Percentiles rank a stretch among this genome's conserved stretches.
phyloP scores from a whole-genome alignment of 805 yeast species.

The Ogataea salicorniae region DNA sequence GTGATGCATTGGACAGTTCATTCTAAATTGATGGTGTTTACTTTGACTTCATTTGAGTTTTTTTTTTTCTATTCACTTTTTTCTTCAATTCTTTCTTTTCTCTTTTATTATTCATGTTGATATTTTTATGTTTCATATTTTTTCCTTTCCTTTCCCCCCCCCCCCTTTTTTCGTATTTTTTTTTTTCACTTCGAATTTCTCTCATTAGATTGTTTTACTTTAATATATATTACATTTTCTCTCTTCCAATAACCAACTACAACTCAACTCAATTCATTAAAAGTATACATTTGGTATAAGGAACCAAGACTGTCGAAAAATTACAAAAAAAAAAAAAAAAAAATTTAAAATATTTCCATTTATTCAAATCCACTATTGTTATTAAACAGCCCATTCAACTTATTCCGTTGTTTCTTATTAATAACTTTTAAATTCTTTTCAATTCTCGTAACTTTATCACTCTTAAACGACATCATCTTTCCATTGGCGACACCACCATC shows the following conservation, averaged over 20 bases:
- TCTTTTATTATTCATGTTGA: neutral
- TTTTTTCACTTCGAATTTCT: neutral
- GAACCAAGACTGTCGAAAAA: neutral
- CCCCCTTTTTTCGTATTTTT: neutral
- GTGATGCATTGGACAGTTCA: constrained; percentile 38
- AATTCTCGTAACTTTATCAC: constrained; percentile 15
- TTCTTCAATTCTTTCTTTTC: neutral
- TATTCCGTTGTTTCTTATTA: constrained; percentile 8
- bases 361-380: constrained; percentile 11
- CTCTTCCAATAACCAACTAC: neutral
- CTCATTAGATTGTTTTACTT: neutral
- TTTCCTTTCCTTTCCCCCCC: neutral
- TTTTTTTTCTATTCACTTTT: neutral
- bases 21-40: constrained; percentile 5
- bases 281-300: neutral
- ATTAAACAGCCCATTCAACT: constrained; percentile 8
- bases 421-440: constrained; percentile 15
- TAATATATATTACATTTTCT: neutral
- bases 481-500: too few relatives aligned
- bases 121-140: neutral
- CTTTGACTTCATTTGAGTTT: neutral
- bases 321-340: neutral
- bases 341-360: neutral
- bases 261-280: neutral
- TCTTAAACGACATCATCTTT: constrained; percentile 1